Percentiles rank a stretch among this genome's conserved stretches.
These are phyloP conservation scores for Aspergillus sp. DNA, from an alignment of 2,329 filamentous ascomycete genomes.

Conservation along the genomic window DNA sequence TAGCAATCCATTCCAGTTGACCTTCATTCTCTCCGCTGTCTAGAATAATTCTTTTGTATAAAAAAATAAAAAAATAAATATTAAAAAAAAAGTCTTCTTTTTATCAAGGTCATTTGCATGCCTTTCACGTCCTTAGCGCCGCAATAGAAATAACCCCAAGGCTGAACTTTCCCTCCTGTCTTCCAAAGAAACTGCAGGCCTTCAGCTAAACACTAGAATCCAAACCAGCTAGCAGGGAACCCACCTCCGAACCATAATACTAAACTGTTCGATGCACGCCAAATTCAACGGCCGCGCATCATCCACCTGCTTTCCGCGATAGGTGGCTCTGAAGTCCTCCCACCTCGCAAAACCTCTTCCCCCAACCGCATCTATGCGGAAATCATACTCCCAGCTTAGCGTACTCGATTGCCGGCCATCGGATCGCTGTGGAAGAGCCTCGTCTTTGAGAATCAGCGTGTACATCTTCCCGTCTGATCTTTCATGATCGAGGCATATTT, in stretches of 20 bases:
- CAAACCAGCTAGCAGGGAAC: slow-evolving; percentile 8
- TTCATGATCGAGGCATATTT: slow-evolving; percentile 43
- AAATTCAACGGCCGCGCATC: slow-evolving; percentile 53
- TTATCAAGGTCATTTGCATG: too few species aligned
- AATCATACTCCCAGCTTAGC: slow-evolving; percentile 66
- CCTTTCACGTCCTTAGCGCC: too few species aligned
- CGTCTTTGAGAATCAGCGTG: slow-evolving; percentile 66
- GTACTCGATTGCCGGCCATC: slow-evolving; percentile 62
- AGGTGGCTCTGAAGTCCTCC: slow-evolving; percentile 59
- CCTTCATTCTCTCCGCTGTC: too few species aligned
- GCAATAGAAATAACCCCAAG: slow-evolving; percentile 49
- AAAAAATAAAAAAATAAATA: too few species aligned
- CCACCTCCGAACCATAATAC: slow-evolving; percentile 74
- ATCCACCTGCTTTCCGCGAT: slow-evolving; percentile 56
- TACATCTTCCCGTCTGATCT: slow-evolving; percentile 57
- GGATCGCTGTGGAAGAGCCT: slow-evolving; percentile 46
- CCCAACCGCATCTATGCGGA: slow-evolving; percentile 35
- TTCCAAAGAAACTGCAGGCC: slow-evolving; percentile 58
- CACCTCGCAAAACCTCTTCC: slow-evolving; percentile 50
- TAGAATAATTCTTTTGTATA: too few species aligned
- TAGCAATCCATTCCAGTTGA: too few species aligned
- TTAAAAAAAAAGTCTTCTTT: too few species aligned
- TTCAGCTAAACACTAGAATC: slow-evolving; percentile 5
- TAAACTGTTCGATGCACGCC: slow-evolving; percentile 54
- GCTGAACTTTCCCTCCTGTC: slow-evolving; percentile 60